phyloP scores from a whole-genome alignment of 1,284 basidiomycete genomes.

The Pterulicium gracile region DNA sequence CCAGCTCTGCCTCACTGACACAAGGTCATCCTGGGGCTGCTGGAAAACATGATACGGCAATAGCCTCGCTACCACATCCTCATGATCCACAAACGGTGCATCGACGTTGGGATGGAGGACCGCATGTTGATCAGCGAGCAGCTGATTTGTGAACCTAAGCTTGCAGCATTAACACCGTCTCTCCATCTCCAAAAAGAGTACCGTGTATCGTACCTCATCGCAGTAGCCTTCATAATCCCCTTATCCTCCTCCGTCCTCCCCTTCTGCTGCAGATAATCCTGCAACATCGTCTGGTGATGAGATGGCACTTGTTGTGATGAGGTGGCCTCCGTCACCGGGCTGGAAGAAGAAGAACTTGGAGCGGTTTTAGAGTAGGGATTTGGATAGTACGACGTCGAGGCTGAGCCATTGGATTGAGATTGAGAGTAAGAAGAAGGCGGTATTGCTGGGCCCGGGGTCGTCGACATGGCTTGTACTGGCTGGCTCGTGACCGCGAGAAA shows the following conservation, averaged over 20 bases:
- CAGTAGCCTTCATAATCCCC: conserved; percentile 30
- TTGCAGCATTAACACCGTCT: background rate
- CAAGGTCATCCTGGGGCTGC: conserved; percentile 54
- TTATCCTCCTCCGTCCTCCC: conserved; percentile 33
- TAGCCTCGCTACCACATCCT: conserved; percentile 53
- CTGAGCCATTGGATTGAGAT: conserved; percentile 14
- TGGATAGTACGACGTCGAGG: conserved; percentile 7
- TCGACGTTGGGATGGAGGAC: conserved; percentile 56
- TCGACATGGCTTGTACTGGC: conserved; percentile 15
- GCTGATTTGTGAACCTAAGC: conserved; percentile 40
- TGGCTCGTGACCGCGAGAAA: background rate
- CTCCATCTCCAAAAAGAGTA: conserved; percentile 4
- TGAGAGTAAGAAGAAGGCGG: conserved; percentile 24
- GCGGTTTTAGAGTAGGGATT: too few relatives aligned
- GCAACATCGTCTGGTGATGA: background rate
- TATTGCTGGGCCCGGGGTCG: conserved; percentile 14
- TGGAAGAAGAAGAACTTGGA: too few relatives aligned
- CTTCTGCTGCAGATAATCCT: conserved; percentile 22
- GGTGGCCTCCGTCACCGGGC: too few relatives aligned
- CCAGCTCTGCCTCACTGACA: conserved; percentile 15
- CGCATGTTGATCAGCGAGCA: conserved; percentile 50
- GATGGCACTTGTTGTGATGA: background rate
- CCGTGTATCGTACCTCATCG: conserved; percentile 32
- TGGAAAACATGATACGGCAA: conserved; percentile 72
- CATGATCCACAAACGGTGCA: conserved; percentile 47